A percentile compares a stretch with the other conserved stretches of the same genome.
These are phyloP conservation scores for Tagetes erecta DNA, from an alignment of 129 eudicot species.

Conservation along the genomic window DNA sequence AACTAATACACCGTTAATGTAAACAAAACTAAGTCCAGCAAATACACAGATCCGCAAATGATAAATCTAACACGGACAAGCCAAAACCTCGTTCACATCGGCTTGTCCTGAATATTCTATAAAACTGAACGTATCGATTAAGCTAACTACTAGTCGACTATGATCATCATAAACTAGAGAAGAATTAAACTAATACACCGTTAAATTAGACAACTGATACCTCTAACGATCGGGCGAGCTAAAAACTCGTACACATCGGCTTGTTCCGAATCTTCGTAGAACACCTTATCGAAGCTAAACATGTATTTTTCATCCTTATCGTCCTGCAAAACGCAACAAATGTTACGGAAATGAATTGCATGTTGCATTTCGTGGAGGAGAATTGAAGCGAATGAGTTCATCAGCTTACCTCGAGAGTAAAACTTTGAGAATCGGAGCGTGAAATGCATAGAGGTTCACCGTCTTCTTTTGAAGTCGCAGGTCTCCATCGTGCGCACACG, in stretches of 20 bases:
- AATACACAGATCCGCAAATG: background rate
- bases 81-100: too few species aligned
- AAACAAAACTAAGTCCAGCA: background rate
- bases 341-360: background rate
- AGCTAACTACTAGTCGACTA: background rate
- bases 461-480: slow-evolving; percentile 50
- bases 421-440: slow-evolving; percentile 54
- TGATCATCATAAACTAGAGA: slow-evolving; percentile 4
- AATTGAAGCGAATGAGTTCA: slow-evolving; percentile 5
- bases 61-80: too few species aligned
- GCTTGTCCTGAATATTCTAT: background rate
- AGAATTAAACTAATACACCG: background rate
- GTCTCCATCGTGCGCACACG: slow-evolving; percentile 80
- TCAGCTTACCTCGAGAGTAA: slow-evolving; percentile 65
- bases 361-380: background rate
- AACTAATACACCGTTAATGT: background rate
- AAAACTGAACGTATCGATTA: slow-evolving; percentile 5
- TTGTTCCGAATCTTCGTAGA: slow-evolving; percentile 78
- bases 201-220: slow-evolving; percentile 33
- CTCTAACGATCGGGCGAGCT: slow-evolving; percentile 72
- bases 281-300: slow-evolving; percentile 76
- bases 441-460: slow-evolving; percentile 56
- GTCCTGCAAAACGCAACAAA: slow-evolving; percentile 48
- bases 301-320: slow-evolving; percentile 67
- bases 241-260: slow-evolving; percentile 67